Base-by-base conservation (phyloP, 2,329 filamentous ascomycete species). In the Nigrograna mackinnonii region DNA sequence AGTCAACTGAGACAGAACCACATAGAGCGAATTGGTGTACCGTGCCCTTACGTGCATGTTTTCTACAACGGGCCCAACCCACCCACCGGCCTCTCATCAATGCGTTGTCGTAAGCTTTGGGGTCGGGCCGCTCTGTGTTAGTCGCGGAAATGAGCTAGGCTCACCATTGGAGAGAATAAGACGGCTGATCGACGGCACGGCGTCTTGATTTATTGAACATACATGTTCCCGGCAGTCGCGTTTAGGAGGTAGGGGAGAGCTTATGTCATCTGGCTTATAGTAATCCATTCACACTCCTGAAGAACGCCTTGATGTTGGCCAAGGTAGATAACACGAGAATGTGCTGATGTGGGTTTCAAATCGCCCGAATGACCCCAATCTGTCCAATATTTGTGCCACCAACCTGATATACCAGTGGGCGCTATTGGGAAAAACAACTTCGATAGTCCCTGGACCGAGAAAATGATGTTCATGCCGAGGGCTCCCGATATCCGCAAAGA, bases 101-200 rank as follows among this genome's bases (percentile, higher is more conserved):
- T 11, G 13, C 7, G 32, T n/a, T 20, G 18, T n/a, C n/a, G 37
- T 44, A 35, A 37, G 34, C 34, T 16, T 54, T 54, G 55, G 57
- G 53, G 36, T 55, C 55, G 60, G 60, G 48, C 57, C 58, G 58
- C 34, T 36, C 34, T 30, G 41, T 43, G 55, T 46, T 55, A 43
- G 47, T 33, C 28, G 37, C 45, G 49, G 46, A 44, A 46, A 7
- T 17, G 31, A 50, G 43, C 33, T 20, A 30, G 41, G 43, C 37
- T 42, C 16, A 5, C 18, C 6, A 30, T 39, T 17, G 31, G 26
- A 35, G 35, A 22, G 34, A 24, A 49, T 54, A 47, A 51, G 56
- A 56, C 54, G 58, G 57, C 52, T 62, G 57, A 61, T 62, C 58
- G 54, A 57, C 58, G 49, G 52, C 35, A 49, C 49, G 52, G 56